These are phyloP conservation scores for Trapa incisa DNA, from an alignment of 345 rosid species.

Conservation along the genomic window DNA sequence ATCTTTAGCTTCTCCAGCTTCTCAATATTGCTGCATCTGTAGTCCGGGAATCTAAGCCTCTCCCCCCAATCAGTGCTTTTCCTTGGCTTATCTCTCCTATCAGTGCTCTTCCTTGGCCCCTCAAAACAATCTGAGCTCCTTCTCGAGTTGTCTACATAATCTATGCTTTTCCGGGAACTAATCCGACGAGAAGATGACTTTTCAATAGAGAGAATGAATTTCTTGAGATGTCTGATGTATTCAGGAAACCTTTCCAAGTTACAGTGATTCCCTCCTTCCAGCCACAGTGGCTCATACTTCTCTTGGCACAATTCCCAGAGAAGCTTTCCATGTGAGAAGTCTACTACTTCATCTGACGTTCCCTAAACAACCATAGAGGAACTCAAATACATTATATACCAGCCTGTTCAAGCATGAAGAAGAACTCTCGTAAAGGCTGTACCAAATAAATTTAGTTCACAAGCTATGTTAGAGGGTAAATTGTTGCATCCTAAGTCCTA, in stretches of 20 bases:
- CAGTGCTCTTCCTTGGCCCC: slow-evolving; percentile 62
- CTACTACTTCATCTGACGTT: slow-evolving; percentile 84
- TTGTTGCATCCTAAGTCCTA: not conserved
- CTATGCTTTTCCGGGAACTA: slow-evolving; percentile 54
- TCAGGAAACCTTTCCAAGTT: slow-evolving; percentile 75
- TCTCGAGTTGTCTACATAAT: slow-evolving; percentile 39
- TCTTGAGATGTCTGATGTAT: slow-evolving; percentile 80
- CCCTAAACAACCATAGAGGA: slow-evolving; percentile 39
- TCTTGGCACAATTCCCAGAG: slow-evolving; percentile 93
- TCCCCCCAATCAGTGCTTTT: slow-evolving; percentile 43
- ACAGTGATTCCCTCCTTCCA: slow-evolving; percentile 86
- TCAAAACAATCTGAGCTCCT: slow-evolving; percentile 42
- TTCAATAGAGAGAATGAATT: slow-evolving; percentile 69
- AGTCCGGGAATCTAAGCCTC: slow-evolving; percentile 40
- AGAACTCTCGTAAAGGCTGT: not conserved
- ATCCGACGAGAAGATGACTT: slow-evolving; percentile 53
- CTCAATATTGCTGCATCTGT: slow-evolving; percentile 49
- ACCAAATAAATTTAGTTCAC: not conserved
- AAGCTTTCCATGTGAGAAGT: slow-evolving; percentile 87
- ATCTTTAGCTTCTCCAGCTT: slow-evolving; percentile 40
- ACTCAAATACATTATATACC: not conserved
- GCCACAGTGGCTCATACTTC: slow-evolving; percentile 91
- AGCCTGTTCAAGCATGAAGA: not conserved
- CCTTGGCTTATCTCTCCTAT: slow-evolving; percentile 56
- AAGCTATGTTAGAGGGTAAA: not conserved